Evolutionary conservation across 257 asterid genomes (phyloP), one percentile per base, ranked within the genome.

Genomic region (Mitragyna speciosa): DNA sequence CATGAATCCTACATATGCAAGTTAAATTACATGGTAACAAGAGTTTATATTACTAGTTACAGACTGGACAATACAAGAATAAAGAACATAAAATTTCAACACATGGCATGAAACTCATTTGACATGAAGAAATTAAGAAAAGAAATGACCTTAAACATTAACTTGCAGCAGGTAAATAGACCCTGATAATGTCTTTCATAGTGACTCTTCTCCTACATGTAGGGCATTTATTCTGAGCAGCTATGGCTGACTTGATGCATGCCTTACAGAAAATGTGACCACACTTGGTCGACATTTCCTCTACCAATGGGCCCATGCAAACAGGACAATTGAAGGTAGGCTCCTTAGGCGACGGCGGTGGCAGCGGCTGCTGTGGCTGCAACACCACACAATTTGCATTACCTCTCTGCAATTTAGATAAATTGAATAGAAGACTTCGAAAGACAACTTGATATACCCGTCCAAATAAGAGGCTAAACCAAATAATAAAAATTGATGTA

Each of bases 261-360:
- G 77, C 90, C 87, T 92, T 94, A 85, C 98, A 96, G 78, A 96
- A 96, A 80, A 96, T 94, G 84, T 96, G 99, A 41, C 99, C 97
- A 81, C 99, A 96, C 76, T 89, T 96, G 12, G 98, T 96, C 5
- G 94, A 89, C 80, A 76, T 84, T 89, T 87, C 99, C 85, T 94
- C 96, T 8, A 91, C 95, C 52, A 94, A 84, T 6, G 91, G 86
- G 49, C 97, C 92, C 94, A 92, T 91, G 92, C 98, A 96, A 76
- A 94, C 89, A 14, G 98, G 97, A 84, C 98, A 96, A 79, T 82
- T 96, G 79, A 96, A 91, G 70, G 87, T 84, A 36, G 87, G 92
- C 78, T 92, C 97, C 88, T 87, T 86, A 4, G 90, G 94, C 2
- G 88, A 87, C 5, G 88, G 87, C 7, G 89, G 96, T 20, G 87